These are phyloP conservation scores for Clathrospora elynae DNA, from an alignment of 2,329 filamentous ascomycete genomes.

Conservation along the genomic window DNA sequence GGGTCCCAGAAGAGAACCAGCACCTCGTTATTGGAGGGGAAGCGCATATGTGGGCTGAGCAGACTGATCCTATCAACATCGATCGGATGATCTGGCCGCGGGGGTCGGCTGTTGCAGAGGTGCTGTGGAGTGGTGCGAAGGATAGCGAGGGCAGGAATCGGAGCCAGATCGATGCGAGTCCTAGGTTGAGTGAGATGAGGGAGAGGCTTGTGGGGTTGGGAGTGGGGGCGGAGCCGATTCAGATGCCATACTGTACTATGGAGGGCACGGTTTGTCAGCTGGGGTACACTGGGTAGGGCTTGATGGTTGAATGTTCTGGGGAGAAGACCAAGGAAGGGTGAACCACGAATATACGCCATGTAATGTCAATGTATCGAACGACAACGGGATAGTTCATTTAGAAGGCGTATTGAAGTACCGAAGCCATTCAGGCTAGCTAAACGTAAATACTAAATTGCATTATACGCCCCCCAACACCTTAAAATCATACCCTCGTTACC, in stretches of 20 bases:
- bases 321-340: not conserved
- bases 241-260: conserved; percentile 76
- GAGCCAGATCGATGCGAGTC: conserved; percentile 70
- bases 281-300: conserved; percentile 4
- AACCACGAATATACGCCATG: too few species aligned
- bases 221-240: conserved; percentile 67
- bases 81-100: conserved; percentile 81
- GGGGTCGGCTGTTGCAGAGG: conserved; percentile 73
- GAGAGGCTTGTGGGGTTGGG: conserved; percentile 74
- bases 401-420: too few species aligned
- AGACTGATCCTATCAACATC: conserved; percentile 74
- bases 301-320: not conserved
- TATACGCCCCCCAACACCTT: too few species aligned
- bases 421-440: too few species aligned
- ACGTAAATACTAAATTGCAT: too few species aligned
- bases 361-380: too few species aligned
- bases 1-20: conserved; percentile 66
- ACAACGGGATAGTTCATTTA: too few species aligned
- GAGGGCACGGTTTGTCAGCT: conserved; percentile 51
- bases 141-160: conserved; percentile 71
- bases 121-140: conserved; percentile 76
- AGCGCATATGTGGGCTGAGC: conserved; percentile 77
- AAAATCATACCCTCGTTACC: too few species aligned
- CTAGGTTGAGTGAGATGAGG: conserved; percentile 74
- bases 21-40: conserved; percentile 80